Evolutionary conservation across 768 basidiomycete species (phyloP).

Genomic region (Pluteus cervinus): DNA sequence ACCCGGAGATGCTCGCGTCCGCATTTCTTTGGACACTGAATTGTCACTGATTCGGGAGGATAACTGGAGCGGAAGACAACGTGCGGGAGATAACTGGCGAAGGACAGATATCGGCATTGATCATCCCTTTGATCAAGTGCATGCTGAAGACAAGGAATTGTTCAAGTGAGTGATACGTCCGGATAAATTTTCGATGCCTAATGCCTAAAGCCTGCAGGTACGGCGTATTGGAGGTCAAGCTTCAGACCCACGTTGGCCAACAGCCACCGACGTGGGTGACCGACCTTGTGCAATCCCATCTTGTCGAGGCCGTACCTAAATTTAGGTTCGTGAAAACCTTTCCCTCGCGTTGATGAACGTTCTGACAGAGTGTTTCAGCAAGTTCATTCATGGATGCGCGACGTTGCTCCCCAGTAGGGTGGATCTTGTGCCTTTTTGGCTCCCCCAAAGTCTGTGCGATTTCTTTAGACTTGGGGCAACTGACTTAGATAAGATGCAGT

Average conservation of each 20-base stretch:
- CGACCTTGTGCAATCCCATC: constrained; percentile 90
- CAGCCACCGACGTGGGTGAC: constrained; percentile 95
- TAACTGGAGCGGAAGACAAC: constrained; percentile 81
- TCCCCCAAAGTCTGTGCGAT: constrained; percentile 73
- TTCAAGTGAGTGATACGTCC: constrained; percentile 64
- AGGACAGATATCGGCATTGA: constrained; percentile 92
- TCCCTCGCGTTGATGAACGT: neutral
- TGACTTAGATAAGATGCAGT: constrained; percentile 35
- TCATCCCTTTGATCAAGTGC: constrained; percentile 76
- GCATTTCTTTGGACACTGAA: constrained; percentile 97
- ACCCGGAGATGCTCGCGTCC: constrained; percentile 96
- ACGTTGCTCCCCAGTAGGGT: constrained; percentile 89
- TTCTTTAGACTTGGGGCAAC: neutral
- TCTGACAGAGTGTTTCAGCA: constrained; percentile 37
- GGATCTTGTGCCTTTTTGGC: constrained; percentile 97
- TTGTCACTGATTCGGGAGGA: constrained; percentile 93
- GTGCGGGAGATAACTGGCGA: constrained; percentile 90
- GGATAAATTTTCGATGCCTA: constrained; percentile 1
- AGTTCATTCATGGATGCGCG: constrained; percentile 96
- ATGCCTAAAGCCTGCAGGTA: constrained; percentile 37
- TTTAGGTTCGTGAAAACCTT: constrained; percentile 57
- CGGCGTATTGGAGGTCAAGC: constrained; percentile 94
- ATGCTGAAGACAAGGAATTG: constrained; percentile 76
- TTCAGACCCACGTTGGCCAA: constrained; percentile 94
- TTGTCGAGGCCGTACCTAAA: constrained; percentile 97